Conservation (phyloP, 345 rosid species). For the Eucalyptus lansdowneana region DNA sequence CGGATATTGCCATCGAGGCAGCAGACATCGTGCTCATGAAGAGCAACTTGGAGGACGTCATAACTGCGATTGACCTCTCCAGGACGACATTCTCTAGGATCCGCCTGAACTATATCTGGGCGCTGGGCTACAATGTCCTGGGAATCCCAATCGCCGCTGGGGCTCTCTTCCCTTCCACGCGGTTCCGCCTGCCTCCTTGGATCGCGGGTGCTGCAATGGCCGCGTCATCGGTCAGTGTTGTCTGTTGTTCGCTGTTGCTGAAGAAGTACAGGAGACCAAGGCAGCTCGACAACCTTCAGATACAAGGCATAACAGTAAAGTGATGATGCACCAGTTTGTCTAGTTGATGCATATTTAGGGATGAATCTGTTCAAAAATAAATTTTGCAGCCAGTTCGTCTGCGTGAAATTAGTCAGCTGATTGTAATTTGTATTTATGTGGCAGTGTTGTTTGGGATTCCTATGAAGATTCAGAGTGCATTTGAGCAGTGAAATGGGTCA, state of each 20-base stretch:
- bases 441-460: neutral
- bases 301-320: constrained; percentile 41
- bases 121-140: constrained; percentile 74
- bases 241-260: constrained; percentile 75
- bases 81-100: constrained; percentile 74
- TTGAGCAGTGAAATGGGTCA: neutral
- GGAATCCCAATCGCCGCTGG: constrained; percentile 91
- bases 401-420: neutral
- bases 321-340: neutral
- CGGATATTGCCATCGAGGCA: constrained; percentile 91
- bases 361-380: neutral
- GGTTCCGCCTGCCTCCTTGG: constrained; percentile 91
- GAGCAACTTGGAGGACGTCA: constrained; percentile 89
- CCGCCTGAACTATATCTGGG: constrained; percentile 91
- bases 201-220: constrained; percentile 99
- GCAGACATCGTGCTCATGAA: constrained; percentile 95
- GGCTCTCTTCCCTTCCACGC: constrained; percentile 46
- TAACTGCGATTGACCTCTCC: constrained; percentile 85
- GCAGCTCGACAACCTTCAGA: constrained; percentile 42
- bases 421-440: neutral
- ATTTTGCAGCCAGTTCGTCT: neutral
- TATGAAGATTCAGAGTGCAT: neutral
- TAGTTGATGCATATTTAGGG: neutral
- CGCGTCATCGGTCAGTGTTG: constrained; percentile 91
- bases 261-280: constrained; percentile 64